Evolutionary conservation across 164 flowering plant genomes (phyloP).

Genomic region (Vitis rupestris): DNA sequence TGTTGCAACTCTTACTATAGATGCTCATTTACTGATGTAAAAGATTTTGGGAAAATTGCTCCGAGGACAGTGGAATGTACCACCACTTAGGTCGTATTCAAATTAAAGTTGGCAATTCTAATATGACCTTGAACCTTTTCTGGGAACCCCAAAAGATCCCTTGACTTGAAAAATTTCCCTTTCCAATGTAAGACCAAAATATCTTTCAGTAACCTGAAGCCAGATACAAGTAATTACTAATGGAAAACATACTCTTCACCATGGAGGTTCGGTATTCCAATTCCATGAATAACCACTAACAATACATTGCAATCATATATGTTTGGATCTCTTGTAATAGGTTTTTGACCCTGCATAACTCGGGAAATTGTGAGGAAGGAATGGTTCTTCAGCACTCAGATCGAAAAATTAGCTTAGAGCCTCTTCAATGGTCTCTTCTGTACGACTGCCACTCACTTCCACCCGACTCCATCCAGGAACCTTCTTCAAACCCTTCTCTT

Average conservation of each 20-base stretch:
- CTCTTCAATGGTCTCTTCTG: background rate
- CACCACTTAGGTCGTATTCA: background rate
- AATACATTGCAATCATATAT: no score
- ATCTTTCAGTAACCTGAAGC: no score
- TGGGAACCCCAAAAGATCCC: background rate
- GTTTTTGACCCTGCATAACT: background rate
- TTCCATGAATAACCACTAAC: background rate
- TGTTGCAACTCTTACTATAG: no score
- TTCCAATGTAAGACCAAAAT: no score
- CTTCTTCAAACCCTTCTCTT: conserved; percentile 47
- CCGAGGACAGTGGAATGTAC: background rate
- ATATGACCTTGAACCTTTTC: background rate
- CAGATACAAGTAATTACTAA: no score
- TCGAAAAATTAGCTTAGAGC: background rate
- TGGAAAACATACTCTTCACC: no score
- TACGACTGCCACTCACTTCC: conserved; percentile 17
- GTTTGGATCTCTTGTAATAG: background rate
- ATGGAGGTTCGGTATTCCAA: no score
- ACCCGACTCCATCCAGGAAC: conserved; percentile 59
- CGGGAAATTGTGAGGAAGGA: background rate
- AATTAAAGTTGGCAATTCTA: background rate
- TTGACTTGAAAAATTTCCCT: background rate
- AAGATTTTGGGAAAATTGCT: background rate
- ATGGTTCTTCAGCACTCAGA: background rate
- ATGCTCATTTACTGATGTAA: background rate